phyloP scores from a whole-genome alignment of 164 flowering plant genomes.

The Buxus sempervirens region DNA sequence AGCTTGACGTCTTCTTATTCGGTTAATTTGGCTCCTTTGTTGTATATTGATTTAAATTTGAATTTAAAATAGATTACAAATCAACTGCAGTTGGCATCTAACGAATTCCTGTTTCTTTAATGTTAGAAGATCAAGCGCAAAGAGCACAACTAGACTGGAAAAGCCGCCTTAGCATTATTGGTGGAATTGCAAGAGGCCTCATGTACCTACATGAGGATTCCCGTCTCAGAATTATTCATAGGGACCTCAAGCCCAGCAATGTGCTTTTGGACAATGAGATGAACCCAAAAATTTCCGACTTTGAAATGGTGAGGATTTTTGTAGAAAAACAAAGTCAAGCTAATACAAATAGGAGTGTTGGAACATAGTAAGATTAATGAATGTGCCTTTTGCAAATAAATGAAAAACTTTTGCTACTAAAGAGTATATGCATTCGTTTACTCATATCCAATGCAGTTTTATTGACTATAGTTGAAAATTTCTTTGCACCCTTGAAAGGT shows the following conservation, averaged over 20 bases:
- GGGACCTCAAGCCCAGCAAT: slow-evolving; percentile 34
- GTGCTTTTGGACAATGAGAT: slow-evolving; percentile 23
- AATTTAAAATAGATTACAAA: no score
- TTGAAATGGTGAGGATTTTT: slow-evolving; percentile 34
- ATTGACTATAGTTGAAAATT: no score
- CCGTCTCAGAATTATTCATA: slow-evolving; percentile 27
- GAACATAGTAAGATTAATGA: slow-evolving; percentile 31
- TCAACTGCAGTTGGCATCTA: no score
- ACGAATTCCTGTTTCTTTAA: no score
- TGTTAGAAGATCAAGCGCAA: slow-evolving; percentile 8
- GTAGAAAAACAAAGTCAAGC: slow-evolving; percentile 17
- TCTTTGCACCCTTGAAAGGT: no score
- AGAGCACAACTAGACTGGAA: slow-evolving; percentile 12
- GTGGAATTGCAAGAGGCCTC: slow-evolving; percentile 31
- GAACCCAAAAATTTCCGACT: slow-evolving; percentile 35
- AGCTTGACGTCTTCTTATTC: slow-evolving; percentile 19
- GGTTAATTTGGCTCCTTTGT: slow-evolving; percentile 8
- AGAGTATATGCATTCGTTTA: no score
- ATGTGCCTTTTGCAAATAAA: no score
- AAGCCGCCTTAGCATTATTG: slow-evolving; percentile 21
- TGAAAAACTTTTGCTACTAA: no score
- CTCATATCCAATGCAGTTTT: no score
- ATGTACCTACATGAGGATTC: slow-evolving; percentile 35
- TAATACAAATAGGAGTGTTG: slow-evolving; percentile 20
- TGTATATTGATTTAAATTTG: no score